Conservation (phyloP, 2,329 filamentous ascomycete genomes). For the Neocatenulostroma microsporum region DNA sequence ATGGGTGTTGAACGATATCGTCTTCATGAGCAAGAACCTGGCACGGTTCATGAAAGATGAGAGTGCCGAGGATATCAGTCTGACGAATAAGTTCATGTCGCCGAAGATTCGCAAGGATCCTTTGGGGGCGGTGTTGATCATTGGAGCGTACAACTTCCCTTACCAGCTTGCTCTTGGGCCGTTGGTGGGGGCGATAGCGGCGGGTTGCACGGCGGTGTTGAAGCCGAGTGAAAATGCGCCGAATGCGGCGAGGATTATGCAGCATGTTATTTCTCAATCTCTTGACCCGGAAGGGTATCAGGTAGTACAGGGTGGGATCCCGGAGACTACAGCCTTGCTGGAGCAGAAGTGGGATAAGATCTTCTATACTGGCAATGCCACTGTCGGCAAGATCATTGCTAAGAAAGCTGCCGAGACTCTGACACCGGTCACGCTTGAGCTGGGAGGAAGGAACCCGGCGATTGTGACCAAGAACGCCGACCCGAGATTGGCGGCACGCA, state of each 20-base stretch:
- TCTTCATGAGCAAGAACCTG: constrained; percentile 70
- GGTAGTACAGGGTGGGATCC: constrained; percentile 70
- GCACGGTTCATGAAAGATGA: constrained; percentile 80
- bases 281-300: constrained; percentile 71
- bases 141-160: constrained; percentile 89
- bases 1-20: constrained; percentile 72
- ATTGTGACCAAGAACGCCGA: constrained; percentile 82
- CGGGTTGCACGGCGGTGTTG: constrained; percentile 79
- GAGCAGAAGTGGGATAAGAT: constrained; percentile 96
- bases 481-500: constrained; percentile 68
- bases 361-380: constrained; percentile 79
- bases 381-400: constrained; percentile 56
- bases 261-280: constrained; percentile 65
- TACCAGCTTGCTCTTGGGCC: constrained; percentile 72
- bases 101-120: constrained; percentile 82
- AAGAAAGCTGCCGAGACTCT: constrained; percentile 48
- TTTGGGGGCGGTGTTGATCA: constrained; percentile 71
- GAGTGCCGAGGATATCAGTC: constrained; percentile 58
- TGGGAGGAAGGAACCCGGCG: constrained; percentile 86
- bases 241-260: constrained; percentile 66
- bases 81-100: constrained; percentile 60
- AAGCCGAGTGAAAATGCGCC: constrained; percentile 86
- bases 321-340: constrained; percentile 73
- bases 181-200: constrained; percentile 80
- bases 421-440: constrained; percentile 81